Evolutionary conservation across 1,284 basidiomycete genomes (phyloP), one percentile per base, ranked within the genome.

Genomic region (Exsudoporus floridanus): DNA sequence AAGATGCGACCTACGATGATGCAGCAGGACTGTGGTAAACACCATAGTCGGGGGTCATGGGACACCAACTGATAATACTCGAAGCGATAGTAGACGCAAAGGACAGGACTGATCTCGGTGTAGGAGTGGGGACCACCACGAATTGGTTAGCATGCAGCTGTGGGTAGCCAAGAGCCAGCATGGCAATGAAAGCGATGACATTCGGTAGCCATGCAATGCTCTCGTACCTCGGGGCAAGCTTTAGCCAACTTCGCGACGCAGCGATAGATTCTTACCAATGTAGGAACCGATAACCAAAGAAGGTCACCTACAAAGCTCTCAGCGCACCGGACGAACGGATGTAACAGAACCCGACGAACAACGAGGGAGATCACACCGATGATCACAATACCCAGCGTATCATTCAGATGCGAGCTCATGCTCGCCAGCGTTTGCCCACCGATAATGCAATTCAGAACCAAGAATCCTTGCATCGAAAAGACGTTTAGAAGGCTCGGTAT

Each of bases 331-430:
- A 27, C 2, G 27, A 25, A 46, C 16, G 19, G 18, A 43, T 30
- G 16, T 10, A 28, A 39, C 7, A 7, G 21, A 42, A 54, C 21
- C 21, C 10, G 27, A 60, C 76, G 64, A 36, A 90, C 80, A 30
- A 77, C 73, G 23, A 93, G 74, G 1, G 86, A 82, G 30, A 91
- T 77, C 25, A 88, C 54, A 2, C 81, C 76, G 27, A 92, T 87
- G 51, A 94, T 85, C 16, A 90, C 85, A 55, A 94, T 93, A 1
- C 92, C 92, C 7, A 89, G 50, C 0, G 80, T 77, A 41, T 77
- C 77, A 52, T 76, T 60, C 16, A 83, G 60, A 49, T 73, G 73
- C 18, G 69, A 65, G 38, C 80, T 85, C 8, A 84, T 81, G 33
- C 82, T 79, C 3, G 82, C 79, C 38, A 92, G 71, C 1, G 84